Evolutionary conservation across 2,329 filamentous ascomycete species (phyloP).

Genomic region (Tolypocladium cylindrosporum): DNA sequence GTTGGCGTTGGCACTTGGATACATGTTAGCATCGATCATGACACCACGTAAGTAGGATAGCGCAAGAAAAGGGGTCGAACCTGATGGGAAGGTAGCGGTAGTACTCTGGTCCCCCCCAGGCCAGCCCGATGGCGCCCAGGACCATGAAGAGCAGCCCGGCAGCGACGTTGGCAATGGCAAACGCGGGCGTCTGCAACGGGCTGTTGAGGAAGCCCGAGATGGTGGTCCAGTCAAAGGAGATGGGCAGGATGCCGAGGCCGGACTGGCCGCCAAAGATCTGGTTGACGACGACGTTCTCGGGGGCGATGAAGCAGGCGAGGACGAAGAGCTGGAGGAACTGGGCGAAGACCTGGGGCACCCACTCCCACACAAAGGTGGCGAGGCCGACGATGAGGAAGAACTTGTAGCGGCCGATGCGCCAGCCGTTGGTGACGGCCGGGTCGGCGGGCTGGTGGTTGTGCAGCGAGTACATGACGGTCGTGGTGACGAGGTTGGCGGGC

Average conservation of each 20-base stretch:
- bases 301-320: slow-evolving; percentile 51
- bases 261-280: slow-evolving; percentile 53
- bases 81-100: neutral
- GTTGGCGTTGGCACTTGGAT: neutral
- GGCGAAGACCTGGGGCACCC: slow-evolving; percentile 46
- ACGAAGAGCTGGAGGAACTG: slow-evolving; percentile 48
- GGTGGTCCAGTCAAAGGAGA: slow-evolving; percentile 49
- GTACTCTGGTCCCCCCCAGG: neutral
- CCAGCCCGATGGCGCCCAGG: neutral
- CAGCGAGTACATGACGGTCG: slow-evolving; percentile 52
- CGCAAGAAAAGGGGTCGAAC: neutral
- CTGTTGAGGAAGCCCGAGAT: neutral
- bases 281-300: slow-evolving; percentile 49
- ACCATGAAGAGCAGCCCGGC: neutral
- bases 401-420: slow-evolving; percentile 45
- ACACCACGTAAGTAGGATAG: neutral
- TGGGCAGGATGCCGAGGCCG: slow-evolving; percentile 49
- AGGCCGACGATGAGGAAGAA: slow-evolving; percentile 43
- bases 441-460: slow-evolving; percentile 49
- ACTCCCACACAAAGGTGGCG: slow-evolving; percentile 44
- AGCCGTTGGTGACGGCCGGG: slow-evolving; percentile 41
- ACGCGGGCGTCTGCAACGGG: neutral
- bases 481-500: slow-evolving; percentile 50
- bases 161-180: neutral
- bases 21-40: neutral